phyloP scores from a whole-genome alignment of 805 yeast genomes.

The Saccharomycopsis fibuligera region DNA sequence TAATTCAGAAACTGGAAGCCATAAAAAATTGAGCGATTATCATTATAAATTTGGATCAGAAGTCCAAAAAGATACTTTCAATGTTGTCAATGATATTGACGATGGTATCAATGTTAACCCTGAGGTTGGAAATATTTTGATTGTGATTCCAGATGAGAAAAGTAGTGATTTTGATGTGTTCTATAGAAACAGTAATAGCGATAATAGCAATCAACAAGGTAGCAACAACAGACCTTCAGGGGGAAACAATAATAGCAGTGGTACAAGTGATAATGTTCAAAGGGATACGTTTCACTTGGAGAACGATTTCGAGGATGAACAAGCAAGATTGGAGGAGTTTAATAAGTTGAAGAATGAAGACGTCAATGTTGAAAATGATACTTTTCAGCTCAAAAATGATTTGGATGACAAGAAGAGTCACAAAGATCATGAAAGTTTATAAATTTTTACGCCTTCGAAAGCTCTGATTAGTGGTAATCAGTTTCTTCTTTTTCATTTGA shows the following conservation, averaged over 20 bases:
- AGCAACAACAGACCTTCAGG: not conserved
- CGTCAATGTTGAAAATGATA: conserved; percentile 9
- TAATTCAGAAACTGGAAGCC: not conserved
- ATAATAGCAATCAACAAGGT: not conserved
- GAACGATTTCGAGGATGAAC: conserved; percentile 9
- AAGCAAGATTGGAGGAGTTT: conserved; percentile 6
- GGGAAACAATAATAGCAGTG: not conserved
- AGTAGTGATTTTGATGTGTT: conserved; percentile 14
- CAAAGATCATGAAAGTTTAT: not conserved
- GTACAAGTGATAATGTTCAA: conserved; percentile 2
- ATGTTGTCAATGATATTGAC: conserved; percentile 3
- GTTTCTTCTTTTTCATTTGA: no score
- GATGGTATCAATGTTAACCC: not conserved
- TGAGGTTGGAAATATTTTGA: not conserved
- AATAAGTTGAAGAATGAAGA: conserved; percentile 10
- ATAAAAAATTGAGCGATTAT: conserved; percentile 7
- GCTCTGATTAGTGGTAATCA: not conserved
- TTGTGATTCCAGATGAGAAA: conserved; percentile 14
- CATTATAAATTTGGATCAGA: not conserved
- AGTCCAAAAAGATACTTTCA: conserved; percentile 1
- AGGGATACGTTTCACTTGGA: conserved; percentile 3
- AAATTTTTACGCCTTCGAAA: not conserved
- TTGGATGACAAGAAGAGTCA: conserved; percentile 3
- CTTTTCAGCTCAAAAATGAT: conserved; percentile 14
- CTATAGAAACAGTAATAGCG: conserved; percentile 2